Base-by-base conservation (phyloP, 495 filamentous ascomycete genomes). In the Penicillium longicatenatum region DNA sequence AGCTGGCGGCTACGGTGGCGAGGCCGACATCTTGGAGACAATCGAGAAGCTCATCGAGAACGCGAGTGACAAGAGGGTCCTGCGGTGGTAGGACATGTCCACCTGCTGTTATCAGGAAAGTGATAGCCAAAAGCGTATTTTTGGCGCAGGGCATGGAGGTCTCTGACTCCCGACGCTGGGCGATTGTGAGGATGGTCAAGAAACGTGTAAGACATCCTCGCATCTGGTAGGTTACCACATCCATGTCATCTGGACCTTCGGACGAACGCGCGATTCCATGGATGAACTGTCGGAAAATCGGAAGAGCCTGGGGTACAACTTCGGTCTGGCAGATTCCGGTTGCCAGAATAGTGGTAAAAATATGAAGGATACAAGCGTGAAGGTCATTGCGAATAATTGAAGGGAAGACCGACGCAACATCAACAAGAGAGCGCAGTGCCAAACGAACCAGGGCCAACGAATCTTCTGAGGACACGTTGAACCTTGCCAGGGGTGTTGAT, bases 381-480 rank as follows among this genome's bases (percentile, higher is more conserved):
- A 99, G 82, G 70, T 99, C 94, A 48, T 92, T 92, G 70, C 92
- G 92, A 75, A 99, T 99, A 61, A 99, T 90, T 0, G 89, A 86
- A 0, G 94, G 94, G 74, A 99, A 99, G 16, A 97, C 91, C 47
- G 93, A 89, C 8, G 95, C 91, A 1, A 93, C 91, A 62, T 97
- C 91, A 0, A 97, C 94, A 2, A 99, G 83, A 10, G 95, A 89
- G 60, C 91, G 86, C 17, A 99, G 80, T 4, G 92, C 84, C 1
- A 88, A 82, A 30, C 85, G 85, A 45, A 96, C 84, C n/a, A 98
- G 83, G 2, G 87, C 75, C 22, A 93, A 78, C 6, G 91, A 88
- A 69, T 98, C 95, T 55, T 97, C 92, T 1, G 76, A 74, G n/a
- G 69, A 64, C n/a, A 79, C 72, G 31, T 76, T 75, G 62, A 79